Evolutionary conservation across 2,329 filamentous ascomycete genomes (phyloP), one percentile per base, ranked within the genome.

Genomic region (Pseudogymnoascus sp.): DNA sequence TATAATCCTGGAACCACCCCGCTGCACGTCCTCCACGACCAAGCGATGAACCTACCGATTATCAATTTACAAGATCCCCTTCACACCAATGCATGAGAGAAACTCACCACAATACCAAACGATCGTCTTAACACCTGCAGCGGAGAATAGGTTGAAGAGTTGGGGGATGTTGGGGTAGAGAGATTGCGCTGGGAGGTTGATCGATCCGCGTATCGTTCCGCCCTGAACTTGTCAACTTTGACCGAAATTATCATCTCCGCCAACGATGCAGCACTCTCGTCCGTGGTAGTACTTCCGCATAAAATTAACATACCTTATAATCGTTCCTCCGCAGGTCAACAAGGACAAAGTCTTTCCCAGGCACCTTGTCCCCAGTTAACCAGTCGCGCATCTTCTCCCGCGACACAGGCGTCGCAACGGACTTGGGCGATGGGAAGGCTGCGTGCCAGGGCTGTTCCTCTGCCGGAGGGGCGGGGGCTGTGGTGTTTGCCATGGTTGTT

Each of bases 1-100:
- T 67, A 60, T 74, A 69, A 60, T 75, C 74, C 38, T 67, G 68
- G 62, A 76, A 74, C 74, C 74, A 75, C 6, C 67, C 70, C 11
- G 73, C 70, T 18, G 70, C 73, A 30, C 74, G 70, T 30, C 58
- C 69, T 9, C 73, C 74, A 6, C 74, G 70, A 18, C 73, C 74
- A 8, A 63, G 61, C 2, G 74, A 75, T 4, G 73, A 75, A 18
- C 70, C 74, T 75, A 35, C n/a, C n/a, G 2, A 60, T 50, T 59
- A 25, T 63, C 38, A 61, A 58, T 57, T 54, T 47, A 6, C n/a
- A 12, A 33, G 25, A 25, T 25, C 22, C 12, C 4, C 25, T 9
- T 30, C 33, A 14, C n/a, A 18, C 16, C 11, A n/a, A 39, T n/a
- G 6, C 7, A 8, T 28, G 2, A 16, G 38, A 22, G 28, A 2